These are phyloP conservation scores for Rhizophora mangle DNA, from an alignment of 345 rosid species.

Conservation along the genomic window DNA sequence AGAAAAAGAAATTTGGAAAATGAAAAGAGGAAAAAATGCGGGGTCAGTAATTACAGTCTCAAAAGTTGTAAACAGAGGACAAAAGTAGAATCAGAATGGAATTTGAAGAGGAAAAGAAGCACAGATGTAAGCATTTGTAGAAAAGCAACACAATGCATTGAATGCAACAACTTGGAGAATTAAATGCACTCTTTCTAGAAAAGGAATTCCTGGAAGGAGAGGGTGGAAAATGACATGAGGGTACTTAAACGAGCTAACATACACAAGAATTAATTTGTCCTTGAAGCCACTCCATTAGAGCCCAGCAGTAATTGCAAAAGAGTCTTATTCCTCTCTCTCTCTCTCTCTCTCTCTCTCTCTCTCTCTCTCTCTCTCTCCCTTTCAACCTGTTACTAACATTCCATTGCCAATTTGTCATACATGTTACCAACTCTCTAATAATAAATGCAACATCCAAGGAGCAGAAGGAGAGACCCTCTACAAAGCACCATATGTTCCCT, in stretches of 20 bases:
- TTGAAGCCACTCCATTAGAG: constrained; percentile 66
- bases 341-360: constrained; percentile 14
- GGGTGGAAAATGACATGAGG: constrained; percentile 1
- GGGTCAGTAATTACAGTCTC: constrained; percentile 34
- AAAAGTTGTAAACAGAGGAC: constrained; percentile 13
- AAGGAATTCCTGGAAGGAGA: constrained; percentile 26
- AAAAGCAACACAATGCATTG: constrained; percentile 50
- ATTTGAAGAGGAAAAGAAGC: constrained; percentile 25
- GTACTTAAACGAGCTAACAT: constrained; percentile 37
- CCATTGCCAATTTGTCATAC: constrained; percentile 23
- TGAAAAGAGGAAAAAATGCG: background rate
- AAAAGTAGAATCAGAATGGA: constrained; percentile 36
- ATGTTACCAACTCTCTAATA: constrained; percentile 32
- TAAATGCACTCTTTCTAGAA: constrained; percentile 46
- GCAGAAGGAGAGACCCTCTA: constrained; percentile 44
- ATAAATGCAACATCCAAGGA: constrained; percentile 44
- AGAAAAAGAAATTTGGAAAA: constrained; percentile 8
- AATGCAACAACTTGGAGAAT: constrained; percentile 47
- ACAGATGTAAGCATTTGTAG: constrained; percentile 35
- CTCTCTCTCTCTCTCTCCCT: constrained; percentile 18
- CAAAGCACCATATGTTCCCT: constrained; percentile 27
- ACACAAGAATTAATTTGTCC: constrained; percentile 61
- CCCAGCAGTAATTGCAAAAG: background rate
- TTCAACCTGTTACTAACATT: constrained; percentile 34
- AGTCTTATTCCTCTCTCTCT: constrained; percentile 19